phyloP scores from a whole-genome alignment of 805 yeast species.

The Hanseniaspora taiwanica region DNA sequence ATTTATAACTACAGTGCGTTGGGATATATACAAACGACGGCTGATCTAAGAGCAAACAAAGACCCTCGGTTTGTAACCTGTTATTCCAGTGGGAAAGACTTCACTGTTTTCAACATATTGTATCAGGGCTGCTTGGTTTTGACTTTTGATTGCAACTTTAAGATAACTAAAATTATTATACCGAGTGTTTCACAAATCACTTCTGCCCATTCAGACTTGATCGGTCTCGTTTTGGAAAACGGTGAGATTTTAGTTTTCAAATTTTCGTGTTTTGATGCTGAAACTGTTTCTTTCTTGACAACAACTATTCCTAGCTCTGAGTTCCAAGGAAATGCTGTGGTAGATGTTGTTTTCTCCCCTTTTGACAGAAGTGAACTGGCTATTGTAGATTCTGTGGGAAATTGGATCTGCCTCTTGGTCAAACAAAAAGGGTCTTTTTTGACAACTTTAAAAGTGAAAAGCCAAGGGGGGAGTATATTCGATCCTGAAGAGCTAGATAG shows the following conservation, averaged over 20 bases:
- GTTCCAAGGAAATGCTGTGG: constrained; percentile 25
- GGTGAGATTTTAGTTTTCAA: background rate
- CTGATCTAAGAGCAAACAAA: background rate
- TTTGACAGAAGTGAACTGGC: constrained; percentile 27
- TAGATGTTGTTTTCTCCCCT: constrained; percentile 35
- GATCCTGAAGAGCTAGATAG: constrained; percentile 39
- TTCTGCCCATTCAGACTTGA: background rate
- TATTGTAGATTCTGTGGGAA: constrained; percentile 39
- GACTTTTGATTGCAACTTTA: background rate
- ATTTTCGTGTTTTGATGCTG: background rate
- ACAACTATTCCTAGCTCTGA: constrained; percentile 12
- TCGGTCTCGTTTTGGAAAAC: background rate
- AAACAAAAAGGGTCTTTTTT: constrained; percentile 11
- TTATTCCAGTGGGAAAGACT: background rate
- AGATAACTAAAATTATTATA: background rate
- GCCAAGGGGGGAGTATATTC: constrained; percentile 18
- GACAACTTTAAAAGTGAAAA: constrained; percentile 4
- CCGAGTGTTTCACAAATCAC: background rate
- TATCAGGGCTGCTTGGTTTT: background rate
- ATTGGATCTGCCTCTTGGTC: constrained; percentile 31
- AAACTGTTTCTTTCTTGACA: background rate
- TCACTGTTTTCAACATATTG: background rate
- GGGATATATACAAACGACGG: background rate
- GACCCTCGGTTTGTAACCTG: background rate
- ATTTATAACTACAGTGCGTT: background rate